Base-by-base conservation (phyloP, 2,329 filamentous ascomycete species). In the Aureobasidium namibiae region DNA sequence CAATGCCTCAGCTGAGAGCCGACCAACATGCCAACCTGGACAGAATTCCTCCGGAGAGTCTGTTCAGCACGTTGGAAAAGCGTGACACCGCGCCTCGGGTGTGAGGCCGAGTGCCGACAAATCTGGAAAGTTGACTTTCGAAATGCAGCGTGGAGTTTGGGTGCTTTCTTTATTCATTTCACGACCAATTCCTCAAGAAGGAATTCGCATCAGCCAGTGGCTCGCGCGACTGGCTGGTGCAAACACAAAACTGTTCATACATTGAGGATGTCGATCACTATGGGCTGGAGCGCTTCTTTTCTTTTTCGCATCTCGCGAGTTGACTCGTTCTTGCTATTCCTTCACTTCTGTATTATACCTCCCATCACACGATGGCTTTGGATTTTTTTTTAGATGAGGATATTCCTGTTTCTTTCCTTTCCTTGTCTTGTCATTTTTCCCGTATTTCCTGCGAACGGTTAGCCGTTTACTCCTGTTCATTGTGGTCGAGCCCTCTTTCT, bases 1-100 rank as follows among this genome's bases (percentile, higher is more conserved):
- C 86, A n/a, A 89, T 89, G 36, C 86, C 87, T 4, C 87, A 85
- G 18, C 65, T 63, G 18, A 46, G 48, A 41, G 50, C 67, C 26
- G 76, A 78, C 60, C 75, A 76, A 63, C 71, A 73, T 56, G 72
- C 70, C 63, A 80, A 81, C 61, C 72, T 81, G 62, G 71, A 71
- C 56, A 74, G 79, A 53, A 71, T 82, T 44, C 79, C 79, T n/a
- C 80, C 80, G 1, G 73, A 76, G 63, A 64, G 69, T 36, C 63
- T 75, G 21, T 72, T 74, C 61, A 66, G 67, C 21, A 66, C 59
- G 16, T 45, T 65, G 33, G 56, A 54, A 29, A 60, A 62, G 36
- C 61, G 61, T 33, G 56, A 53, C 11, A 38, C 23, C 11, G 56
- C 63, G 33, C 63, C 63, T 21, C 63, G 60, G 59, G 56, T 64